Base-by-base conservation (phyloP, 805 yeast genomes). In the Candida ficus region DNA sequence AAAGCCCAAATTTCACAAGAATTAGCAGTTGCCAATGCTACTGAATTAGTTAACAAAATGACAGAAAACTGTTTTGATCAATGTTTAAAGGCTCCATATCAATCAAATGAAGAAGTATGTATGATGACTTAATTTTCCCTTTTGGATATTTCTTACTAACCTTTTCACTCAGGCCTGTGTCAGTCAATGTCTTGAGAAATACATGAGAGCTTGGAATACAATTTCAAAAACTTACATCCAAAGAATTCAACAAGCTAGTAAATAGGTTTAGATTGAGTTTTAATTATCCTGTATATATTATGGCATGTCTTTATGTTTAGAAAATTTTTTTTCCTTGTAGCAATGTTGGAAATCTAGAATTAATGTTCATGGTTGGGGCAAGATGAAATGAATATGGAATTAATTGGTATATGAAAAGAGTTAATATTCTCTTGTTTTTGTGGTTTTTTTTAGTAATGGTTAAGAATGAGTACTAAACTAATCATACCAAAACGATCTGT, bases 171-270 rank as follows among this genome's bases (percentile, higher is more conserved):
- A 60, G 58, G 54, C 62, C 22, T 89, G 96, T 64, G 73, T 86
- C 35, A 76, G 72, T 44, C 83, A 80, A 60, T 90, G 98, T 60
- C 72, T 84, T 52, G 80, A 83, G 48, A 90, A 87, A 65, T 90
- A 86, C 63, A 82, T 89, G 91, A 76, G 83, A 61, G 79, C 95
- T 26, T 90, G 96, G 96, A 88, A 89, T 54, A 70, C 81, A 40
- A 71, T 90, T 32, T 85, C 95, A 11, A 80, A 78, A 58, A 69
- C 85, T 10, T 89, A 88, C 62, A 76, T 88, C 38, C 58, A 76
- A 22, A 76, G 95, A 61, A 83, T 87, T 52, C 89, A 83, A 63
- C 74, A 75, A 53, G 67, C 48, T 16, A 37, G 37, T 19, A 45
- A 43, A 33, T 51, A 23, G 23, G 19, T 11, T 26, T n/a, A n/a